Conservation (phyloP, 305 asterid genomes). For the Andrographis paniculata region DNA sequence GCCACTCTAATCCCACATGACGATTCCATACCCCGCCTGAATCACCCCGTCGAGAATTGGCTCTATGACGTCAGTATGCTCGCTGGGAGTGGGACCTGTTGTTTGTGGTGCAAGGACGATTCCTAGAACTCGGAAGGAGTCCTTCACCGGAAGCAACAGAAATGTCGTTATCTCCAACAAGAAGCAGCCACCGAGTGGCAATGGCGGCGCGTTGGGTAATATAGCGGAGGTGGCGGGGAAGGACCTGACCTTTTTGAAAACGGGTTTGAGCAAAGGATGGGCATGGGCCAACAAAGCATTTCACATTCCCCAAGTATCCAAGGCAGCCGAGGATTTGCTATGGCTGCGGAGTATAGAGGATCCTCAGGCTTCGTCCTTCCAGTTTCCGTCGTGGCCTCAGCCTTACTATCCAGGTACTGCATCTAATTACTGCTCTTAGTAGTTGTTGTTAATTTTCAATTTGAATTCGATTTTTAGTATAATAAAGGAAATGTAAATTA, state of each 20-base stretch:
- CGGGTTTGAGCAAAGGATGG: conserved; percentile 49
- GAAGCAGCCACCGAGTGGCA: conserved; percentile 19
- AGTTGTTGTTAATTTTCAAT: no score
- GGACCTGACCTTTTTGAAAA: conserved; percentile 43
- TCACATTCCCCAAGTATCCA: conserved; percentile 46
- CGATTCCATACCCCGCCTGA: no score
- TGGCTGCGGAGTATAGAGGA: conserved; percentile 82
- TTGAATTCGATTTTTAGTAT: no score
- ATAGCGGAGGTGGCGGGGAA: conserved; percentile 50
- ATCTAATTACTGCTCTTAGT: no score
- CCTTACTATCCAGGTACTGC: conserved; percentile 75
- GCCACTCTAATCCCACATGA: no score
- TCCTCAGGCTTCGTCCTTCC: conserved; percentile 26
- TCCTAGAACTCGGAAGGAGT: conserved; percentile 16
- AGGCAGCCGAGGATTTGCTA: conserved; percentile 57
- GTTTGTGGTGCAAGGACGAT: conserved; percentile 20
- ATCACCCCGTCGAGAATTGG: no score
- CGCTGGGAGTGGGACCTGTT: conserved; percentile 23
- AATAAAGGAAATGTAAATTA: no score
- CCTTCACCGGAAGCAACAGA: not conserved
- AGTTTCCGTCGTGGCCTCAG: conserved; percentile 62
- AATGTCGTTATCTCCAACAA: not conserved
- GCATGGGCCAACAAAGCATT: conserved; percentile 62
- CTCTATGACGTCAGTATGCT: conserved; percentile 24
- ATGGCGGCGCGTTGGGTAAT: conserved; percentile 47